A percentile compares a stretch with the other conserved stretches of the same genome.
Evolutionary conservation across 2,329 filamentous ascomycete genomes (phyloP).

Genomic region (Arachnopeziza araneosa): DNA sequence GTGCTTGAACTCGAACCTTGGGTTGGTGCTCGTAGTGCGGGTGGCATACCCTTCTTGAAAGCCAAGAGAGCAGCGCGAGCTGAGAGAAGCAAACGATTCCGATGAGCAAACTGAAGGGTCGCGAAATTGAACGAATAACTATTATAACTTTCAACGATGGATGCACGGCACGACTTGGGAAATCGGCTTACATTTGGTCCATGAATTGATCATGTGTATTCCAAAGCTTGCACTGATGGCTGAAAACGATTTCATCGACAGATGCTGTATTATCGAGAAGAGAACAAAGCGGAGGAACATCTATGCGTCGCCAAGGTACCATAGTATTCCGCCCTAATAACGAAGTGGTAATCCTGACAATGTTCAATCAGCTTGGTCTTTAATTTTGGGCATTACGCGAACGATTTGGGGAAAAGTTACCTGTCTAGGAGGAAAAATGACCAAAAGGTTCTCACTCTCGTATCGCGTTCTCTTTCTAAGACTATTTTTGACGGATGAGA

Average conservation of each 20-base stretch:
- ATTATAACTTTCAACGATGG: background rate
- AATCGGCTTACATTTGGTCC: slow-evolving; percentile 9
- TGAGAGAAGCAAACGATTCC: background rate
- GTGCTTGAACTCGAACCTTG: background rate
- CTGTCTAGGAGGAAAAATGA: background rate
- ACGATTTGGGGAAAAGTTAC: background rate
- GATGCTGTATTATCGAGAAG: background rate
- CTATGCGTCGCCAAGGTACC: background rate
- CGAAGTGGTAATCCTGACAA: slow-evolving; percentile 3
- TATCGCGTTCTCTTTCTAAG: background rate
- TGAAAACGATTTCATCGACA: slow-evolving; percentile 4
- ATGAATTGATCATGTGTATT: slow-evolving; percentile 7
- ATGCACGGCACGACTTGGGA: background rate
- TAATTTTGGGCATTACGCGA: background rate
- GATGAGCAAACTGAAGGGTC: background rate
- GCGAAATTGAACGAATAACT: background rate
- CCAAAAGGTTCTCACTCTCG: background rate
- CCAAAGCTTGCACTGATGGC: slow-evolving; percentile 8
- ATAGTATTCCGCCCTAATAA: slow-evolving; percentile 5
- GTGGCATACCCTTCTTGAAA: background rate
- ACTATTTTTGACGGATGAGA: background rate
- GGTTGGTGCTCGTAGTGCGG: background rate
- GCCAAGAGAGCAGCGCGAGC: background rate
- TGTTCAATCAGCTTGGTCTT: background rate
- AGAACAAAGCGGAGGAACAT: too few relatives aligned